phyloP scores from a whole-genome alignment of 2,329 filamentous ascomycete species.

The Penicillium psychrosexuale region DNA sequence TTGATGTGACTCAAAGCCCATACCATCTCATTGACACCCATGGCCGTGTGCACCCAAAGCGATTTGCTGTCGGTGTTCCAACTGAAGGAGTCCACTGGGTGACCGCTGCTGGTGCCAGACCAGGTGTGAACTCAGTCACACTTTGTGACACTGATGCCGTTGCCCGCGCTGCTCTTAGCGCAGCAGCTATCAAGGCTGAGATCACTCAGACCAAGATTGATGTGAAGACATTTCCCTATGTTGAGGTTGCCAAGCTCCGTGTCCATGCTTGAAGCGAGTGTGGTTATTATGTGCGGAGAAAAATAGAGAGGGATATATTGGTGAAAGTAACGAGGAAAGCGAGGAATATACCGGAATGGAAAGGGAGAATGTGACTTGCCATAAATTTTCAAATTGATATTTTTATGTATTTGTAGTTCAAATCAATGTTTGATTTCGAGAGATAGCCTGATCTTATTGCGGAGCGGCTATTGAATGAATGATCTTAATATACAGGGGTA shows the following conservation, averaged over 20 bases:
- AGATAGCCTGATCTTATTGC: not conserved
- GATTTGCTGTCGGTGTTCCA: not conserved
- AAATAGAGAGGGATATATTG: not conserved
- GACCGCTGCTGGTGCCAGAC: not conserved
- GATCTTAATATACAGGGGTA: conserved; percentile 5
- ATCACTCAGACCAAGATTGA: not conserved
- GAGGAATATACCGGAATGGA: not conserved
- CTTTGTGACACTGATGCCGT: not conserved
- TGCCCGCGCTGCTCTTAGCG: not conserved
- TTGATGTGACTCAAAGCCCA: not conserved
- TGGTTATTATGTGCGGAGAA: not conserved
- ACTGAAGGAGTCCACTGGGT: not conserved
- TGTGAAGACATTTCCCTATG: not conserved
- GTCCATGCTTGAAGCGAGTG: not conserved
- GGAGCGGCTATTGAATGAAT: not conserved
- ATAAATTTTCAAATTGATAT: not conserved
- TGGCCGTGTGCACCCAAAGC: not conserved
- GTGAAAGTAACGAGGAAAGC: not conserved
- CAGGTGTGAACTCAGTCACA: not conserved
- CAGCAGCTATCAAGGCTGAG: not conserved
- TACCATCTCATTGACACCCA: not conserved
- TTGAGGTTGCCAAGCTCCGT: not conserved
- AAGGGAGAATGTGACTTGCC: not conserved
- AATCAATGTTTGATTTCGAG: not conserved
- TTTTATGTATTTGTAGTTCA: not conserved